Base-by-base conservation (phyloP, 345 rosid species). In the Nephelium lappaceum region DNA sequence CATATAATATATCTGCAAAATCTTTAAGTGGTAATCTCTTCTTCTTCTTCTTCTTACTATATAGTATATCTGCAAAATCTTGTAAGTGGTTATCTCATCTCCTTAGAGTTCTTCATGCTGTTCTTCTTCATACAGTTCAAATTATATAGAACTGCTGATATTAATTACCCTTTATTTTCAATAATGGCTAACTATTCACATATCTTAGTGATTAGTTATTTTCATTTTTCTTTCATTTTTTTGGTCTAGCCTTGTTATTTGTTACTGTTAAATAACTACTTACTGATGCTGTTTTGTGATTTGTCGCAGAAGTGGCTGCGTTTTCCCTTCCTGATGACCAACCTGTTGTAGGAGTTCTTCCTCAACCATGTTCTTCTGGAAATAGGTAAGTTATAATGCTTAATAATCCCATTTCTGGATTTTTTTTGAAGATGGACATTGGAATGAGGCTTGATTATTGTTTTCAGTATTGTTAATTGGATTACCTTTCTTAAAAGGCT, bases 331-430 rank as follows among this genome's bases (percentile, higher is more conserved):
- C 79, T 71, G 83, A 86, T 72, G 79, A 77, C 24, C 88, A 85
- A 67, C 86, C 88, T 61, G 73, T 92, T 57, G 91, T 88, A 77
- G 92, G 92, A 80, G 77, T 92, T 85, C 90, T 92, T 75, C 89
- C 91, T 11, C 93, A 88, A 76, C 91, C 92, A 25, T 77, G 78
- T 72, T 86, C 88, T 73, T 81, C 81, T 0, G 90, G 91, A 79
- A 84, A 85, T 84, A 90, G 93, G 95, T 82, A 83, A 82, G 88
- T 82, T 43, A 65, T 38, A 71, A 39, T 67, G 38, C 78, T 81
- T 60, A 67, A 68, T 63, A 27, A 38, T 76, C 62, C 69, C 38
- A 41, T 8, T 67, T 69, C 12, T 43, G 23, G 51, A 47, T 1
- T 31, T 31, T 31, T 31, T 31, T 31, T 31, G 36, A 68, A 49